phyloP scores from a whole-genome alignment of 176 grass and related monocot genomes.

The Hordeum marinum region DNA sequence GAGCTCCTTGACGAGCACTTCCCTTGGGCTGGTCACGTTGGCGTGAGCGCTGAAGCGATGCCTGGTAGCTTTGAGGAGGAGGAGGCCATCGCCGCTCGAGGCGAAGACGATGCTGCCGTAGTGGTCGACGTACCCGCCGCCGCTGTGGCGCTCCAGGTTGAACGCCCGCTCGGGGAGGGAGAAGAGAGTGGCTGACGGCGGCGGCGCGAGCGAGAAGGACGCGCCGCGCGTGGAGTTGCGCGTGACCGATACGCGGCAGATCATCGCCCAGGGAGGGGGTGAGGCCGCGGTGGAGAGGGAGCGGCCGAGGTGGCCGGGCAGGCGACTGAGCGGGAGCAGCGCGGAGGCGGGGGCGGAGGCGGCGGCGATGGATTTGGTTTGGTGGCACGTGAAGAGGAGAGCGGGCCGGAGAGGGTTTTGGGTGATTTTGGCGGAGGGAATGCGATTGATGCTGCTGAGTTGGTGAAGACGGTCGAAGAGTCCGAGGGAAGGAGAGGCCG shows the following conservation, averaged over 20 bases:
- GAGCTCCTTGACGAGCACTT: background rate
- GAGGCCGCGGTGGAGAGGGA: background rate
- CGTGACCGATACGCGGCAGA: background rate
- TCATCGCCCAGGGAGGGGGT: background rate
- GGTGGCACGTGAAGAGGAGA: background rate
- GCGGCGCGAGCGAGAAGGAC: background rate
- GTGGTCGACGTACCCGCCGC: background rate
- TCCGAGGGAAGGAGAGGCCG: background rate
- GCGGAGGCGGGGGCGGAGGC: background rate
- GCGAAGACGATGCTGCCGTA: background rate
- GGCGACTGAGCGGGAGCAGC: background rate
- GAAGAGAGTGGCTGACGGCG: background rate
- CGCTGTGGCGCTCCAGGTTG: background rate
- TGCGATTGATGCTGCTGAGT: too few species aligned
- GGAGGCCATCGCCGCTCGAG: background rate
- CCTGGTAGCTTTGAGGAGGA: background rate
- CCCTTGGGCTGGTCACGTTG: background rate
- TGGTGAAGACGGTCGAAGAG: background rate
- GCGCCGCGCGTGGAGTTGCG: background rate
- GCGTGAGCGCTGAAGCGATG: background rate
- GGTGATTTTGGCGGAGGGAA: background rate
- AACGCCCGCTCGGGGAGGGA: background rate
- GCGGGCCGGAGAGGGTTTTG: background rate
- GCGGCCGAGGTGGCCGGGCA: background rate
- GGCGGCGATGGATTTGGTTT: background rate